Base-by-base conservation (phyloP, 495 filamentous ascomycete genomes). In the Neurospora intermedia region DNA sequence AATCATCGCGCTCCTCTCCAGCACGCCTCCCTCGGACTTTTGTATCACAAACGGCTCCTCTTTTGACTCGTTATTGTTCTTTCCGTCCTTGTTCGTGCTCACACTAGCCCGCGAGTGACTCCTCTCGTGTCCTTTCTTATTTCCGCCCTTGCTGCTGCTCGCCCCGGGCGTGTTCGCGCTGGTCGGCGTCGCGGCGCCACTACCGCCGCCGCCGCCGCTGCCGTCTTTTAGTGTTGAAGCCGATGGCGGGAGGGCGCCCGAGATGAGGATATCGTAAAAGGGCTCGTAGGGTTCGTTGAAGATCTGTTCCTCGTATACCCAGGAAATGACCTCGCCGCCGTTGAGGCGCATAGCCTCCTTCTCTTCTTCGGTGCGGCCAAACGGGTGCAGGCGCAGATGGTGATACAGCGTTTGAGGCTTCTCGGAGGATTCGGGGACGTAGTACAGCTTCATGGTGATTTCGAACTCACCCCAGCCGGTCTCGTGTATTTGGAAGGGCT, bases 401-500 rank as follows among this genome's bases (percentile, higher is more conserved):
- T 98, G 96, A 83, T 93, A 96, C 0, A 97, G 84, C 0, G 93
- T 96, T 82, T 96, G 91, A 13, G 95, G 91, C 82, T 98, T 98
- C 83, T 98, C 96, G 77, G 85, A 87, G 43, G 89, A 91, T 76
- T 97, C 92, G 27, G 91, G 88, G 27, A 92, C 88, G 81, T 97
- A 98, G 84, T 94, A 94, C 0, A 99, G 83, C 78, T 97, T 93
- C 79, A 99, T 91, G 73, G 93, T 91, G 75, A 98, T 94, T 78
- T 96, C 92, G 84, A 99, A 99, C 84, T 97, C 96, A 76, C 96
- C 96, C 93, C 95, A 99, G 45, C 96, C 96, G 0, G 94, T 97
- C 82, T 98, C 96, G 70, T 86, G 86, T 62, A 98, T 91, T 80
- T 92, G 88, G 81, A 97, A 98, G 39, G 95, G 91, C 39, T 89